A percentile compares a stretch with the other conserved stretches of the same genome.
Conservation (phyloP, 208 protist genomes). For the Leptomonas pyrrhocoris region DNA sequence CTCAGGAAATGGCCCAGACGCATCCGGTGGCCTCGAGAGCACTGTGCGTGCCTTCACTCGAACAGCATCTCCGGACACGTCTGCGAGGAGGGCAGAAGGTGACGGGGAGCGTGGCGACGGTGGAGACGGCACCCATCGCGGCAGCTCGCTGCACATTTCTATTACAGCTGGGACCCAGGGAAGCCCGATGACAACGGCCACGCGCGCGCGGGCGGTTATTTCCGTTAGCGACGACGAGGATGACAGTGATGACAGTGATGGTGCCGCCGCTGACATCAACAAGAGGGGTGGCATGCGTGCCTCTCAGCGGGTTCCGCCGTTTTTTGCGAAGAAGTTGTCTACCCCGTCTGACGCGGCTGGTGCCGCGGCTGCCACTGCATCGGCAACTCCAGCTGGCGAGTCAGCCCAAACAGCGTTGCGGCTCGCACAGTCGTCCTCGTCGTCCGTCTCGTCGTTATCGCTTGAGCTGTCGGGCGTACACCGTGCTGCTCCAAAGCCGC, state of each 20-base stretch:
- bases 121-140: not conserved
- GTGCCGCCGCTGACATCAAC: no score
- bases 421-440: conserved; percentile 21
- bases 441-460: conserved; percentile 12
- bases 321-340: conserved; percentile 6
- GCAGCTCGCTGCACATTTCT: conserved; percentile 18
- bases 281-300: no score
- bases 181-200: conserved; percentile 6
- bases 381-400: not conserved
- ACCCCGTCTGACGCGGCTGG: not conserved
- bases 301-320: conserved; percentile 23
- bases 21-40: conserved; percentile 4
- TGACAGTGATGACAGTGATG: not conserved
- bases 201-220: not conserved
- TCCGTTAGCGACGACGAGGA: conserved; percentile 7
- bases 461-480: not conserved
- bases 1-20: not conserved
- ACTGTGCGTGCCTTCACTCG: conserved; percentile 15
- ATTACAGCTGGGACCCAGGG: conserved; percentile 11
- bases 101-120: not conserved
- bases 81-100: no score
- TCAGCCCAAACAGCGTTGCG: conserved; percentile 2
- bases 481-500: not conserved
- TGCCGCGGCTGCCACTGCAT: not conserved
- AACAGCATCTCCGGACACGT: conserved; percentile 1